These are phyloP conservation scores for Sporisorium exsertum DNA, from an alignment of 1,284 basidiomycete genomes.

Conservation along the genomic window DNA sequence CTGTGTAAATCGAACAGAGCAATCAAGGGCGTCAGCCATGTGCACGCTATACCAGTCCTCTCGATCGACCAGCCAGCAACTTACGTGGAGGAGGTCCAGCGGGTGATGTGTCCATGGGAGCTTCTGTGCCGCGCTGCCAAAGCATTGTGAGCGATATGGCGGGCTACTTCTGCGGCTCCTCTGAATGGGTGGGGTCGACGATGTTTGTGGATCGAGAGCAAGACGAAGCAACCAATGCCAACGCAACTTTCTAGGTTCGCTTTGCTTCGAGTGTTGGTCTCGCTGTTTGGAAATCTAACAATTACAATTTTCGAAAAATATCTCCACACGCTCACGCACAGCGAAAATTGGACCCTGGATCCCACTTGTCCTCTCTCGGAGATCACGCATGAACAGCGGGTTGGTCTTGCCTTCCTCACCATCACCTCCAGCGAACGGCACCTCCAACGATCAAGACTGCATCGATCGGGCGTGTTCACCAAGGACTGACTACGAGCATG, in stretches of 20 bases:
- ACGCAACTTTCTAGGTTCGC: slow-evolving; percentile 12
- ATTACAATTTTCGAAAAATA: neutral
- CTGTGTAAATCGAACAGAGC: slow-evolving; percentile 1
- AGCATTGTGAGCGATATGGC: slow-evolving; percentile 19
- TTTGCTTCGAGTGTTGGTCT: slow-evolving; percentile 38
- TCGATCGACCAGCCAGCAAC: slow-evolving; percentile 6
- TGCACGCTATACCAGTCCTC: neutral
- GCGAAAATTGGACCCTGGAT: slow-evolving; percentile 13
- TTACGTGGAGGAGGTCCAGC: slow-evolving; percentile 47
- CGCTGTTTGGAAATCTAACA: slow-evolving; percentile 20
- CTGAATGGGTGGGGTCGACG: neutral
- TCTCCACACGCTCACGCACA: slow-evolving; percentile 17
- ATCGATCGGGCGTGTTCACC: neutral
- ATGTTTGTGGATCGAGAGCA: neutral
- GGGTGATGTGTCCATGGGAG: slow-evolving; percentile 60
- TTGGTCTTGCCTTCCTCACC: neutral
- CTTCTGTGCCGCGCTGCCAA: slow-evolving; percentile 56
- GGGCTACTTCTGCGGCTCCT: neutral
- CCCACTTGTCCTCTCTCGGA: neutral
- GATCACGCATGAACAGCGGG: slow-evolving; percentile 1
- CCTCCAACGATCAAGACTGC: neutral
- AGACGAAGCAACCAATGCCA: slow-evolving; percentile 2
- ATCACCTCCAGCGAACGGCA: neutral
- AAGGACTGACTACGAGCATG: neutral
- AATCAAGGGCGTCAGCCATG: neutral